Base-by-base conservation (phyloP, 1,139 yeast species). In the Pichia sp. region DNA sequence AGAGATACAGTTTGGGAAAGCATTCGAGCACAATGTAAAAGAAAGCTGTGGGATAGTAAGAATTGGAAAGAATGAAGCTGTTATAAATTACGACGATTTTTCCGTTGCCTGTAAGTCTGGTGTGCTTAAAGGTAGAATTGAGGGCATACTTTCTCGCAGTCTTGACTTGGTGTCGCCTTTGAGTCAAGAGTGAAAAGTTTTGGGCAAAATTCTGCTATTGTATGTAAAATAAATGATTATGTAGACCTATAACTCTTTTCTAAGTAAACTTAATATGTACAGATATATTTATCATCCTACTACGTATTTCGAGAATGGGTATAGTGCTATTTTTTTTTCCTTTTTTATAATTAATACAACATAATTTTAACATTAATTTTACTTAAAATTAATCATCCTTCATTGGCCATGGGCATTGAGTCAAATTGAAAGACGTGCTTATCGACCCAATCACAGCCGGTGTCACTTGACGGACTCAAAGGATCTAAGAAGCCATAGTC, bases 1-100 rank as follows among this genome's bases (percentile, higher is more conserved):
- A 50, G 74, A 77, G 51, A 92, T 95, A 0, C 99, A 93, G 66
- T 93, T 93, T 72, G 99, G 99, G 8, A 90, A 87, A 43, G 72
- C 92, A 0, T 80, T 89, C 56, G 69, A 69, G 5, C 73, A 73
- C 2, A 61, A 71, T 30, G 67, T 69, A 7, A 79, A 75, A 36
- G 68, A 70, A 11, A 70, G 70, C 19, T 74, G 75, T 15, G 92
- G 90, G 1, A 49, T 63, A 1, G 68, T 79, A 3, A 73, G 72
- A 38, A 85, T 93, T 57, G 98, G 96, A 42, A 84, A 83, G 59
- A 81, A 78, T 59, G 82, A 76, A 52, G 99, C 97, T 1, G 73
- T 72, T 16, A 81, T 95, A 16, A 79, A 85, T 61, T 88, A 85
- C 61, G 70, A 75, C 2, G 80, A 78, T 47, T 76, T 90, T 67